Percentiles rank a stretch among this genome's conserved stretches.
Conservation (phyloP, 495 filamentous ascomycete species). For the Penicillium steckii region DNA sequence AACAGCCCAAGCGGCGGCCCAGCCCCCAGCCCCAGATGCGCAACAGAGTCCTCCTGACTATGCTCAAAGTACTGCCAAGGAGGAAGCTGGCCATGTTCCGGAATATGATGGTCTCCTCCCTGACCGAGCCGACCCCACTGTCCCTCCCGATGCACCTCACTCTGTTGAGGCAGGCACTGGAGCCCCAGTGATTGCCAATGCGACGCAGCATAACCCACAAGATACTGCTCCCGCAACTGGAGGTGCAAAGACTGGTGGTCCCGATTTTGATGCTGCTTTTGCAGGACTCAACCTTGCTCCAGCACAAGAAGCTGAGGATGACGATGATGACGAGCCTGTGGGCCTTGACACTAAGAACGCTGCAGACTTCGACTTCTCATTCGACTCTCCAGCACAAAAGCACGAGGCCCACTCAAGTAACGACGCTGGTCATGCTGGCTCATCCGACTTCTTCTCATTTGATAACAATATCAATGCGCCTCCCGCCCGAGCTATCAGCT, state of each 20-base stretch:
- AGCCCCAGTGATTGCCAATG: constrained; percentile 41
- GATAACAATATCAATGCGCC: constrained; percentile 51
- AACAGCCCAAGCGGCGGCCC: constrained; percentile 20
- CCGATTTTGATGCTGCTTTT: constrained; percentile 88
- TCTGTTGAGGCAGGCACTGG: constrained; percentile 41
- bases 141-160: constrained; percentile 46
- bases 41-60: constrained; percentile 68
- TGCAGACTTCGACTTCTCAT: constrained; percentile 70
- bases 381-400: constrained; percentile 49
- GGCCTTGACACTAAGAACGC: constrained; percentile 41
- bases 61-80: constrained; percentile 39
- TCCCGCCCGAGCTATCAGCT: constrained; percentile 19
- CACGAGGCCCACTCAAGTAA: constrained; percentile 20
- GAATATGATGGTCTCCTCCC: constrained; percentile 67
- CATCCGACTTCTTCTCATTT: constrained; percentile 45
- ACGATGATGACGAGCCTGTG: constrained; percentile 59
- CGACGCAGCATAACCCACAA: constrained; percentile 27
- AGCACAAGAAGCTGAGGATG: constrained; percentile 78
- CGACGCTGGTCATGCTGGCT: constrained; percentile 17
- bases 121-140: constrained; percentile 60
- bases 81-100: constrained; percentile 42
- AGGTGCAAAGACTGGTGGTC: constrained; percentile 37
- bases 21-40: constrained; percentile 51
- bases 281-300: constrained; percentile 65
- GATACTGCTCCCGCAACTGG: constrained; percentile 14